Evolutionary conservation across 2,329 filamentous ascomycete species (phyloP), one percentile per base, ranked within the genome.

Genomic region (Albifimbria verrucaria): DNA sequence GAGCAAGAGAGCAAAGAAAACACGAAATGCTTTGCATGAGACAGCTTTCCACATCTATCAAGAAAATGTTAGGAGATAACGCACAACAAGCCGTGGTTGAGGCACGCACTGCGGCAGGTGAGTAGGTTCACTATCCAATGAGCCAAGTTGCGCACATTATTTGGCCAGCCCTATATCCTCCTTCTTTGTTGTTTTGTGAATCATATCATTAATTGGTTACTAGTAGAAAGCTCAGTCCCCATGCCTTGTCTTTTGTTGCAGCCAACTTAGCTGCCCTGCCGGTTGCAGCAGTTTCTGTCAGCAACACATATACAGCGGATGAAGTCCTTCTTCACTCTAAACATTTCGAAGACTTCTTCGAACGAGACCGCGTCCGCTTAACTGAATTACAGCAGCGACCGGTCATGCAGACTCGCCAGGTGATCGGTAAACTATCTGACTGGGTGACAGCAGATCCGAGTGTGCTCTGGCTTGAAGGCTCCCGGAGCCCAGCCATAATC

Each of bases 391-490:
- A 32, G 26, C 26, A 7, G 15, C 7, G 26, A 32, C 26, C 26
- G 15, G 26, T 32, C 7, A 32, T 7, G 9, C 26, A 32, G 15
- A 32, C 7, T 32, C 26, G 26, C 15, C 26, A 32, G 15, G 26
- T 32, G 7, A 32, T 32, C 7, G 15, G 26, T 7, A 32, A 15
- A 32, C 26, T 32, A 32, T 32, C 26, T 7, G 26, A 32, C 7
- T 32, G 26, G 26, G 26, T 15, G 9, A 32, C 7, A 15, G 26
- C 26, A 32, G 26, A 32, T 11, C 22, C 48, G 0, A 51, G 39
- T 0, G 0, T 61, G 0, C 3, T 60, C 4, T 62, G 60, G 60
- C 15, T 62, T 1, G 52, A 60, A 1, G 57, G 56, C n/a, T n/a
- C n/a, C n/a, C n/a, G n/a, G 0, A 7, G 15, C 26, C 26, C 26